A percentile compares a stretch with the other conserved stretches of the same genome.
Evolutionary conservation across 108 stramenopile species (phyloP).

Genomic region (Mayamaea pseudoterrestris): DNA sequence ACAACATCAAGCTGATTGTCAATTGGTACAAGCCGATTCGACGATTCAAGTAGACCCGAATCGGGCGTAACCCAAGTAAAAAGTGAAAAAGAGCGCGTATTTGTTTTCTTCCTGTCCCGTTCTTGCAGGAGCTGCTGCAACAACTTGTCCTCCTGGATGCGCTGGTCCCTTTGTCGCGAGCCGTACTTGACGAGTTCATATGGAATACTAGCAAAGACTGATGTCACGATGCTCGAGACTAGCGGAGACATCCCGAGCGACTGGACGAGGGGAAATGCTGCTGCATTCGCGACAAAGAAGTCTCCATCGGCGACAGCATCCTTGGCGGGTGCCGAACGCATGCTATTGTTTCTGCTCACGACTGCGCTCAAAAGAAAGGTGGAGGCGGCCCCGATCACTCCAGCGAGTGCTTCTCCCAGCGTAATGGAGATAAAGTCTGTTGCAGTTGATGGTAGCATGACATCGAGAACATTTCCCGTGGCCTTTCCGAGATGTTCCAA

Average conservation of each 20-base stretch:
- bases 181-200: slow-evolving; percentile 48
- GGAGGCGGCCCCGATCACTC: slow-evolving; percentile 36
- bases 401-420: slow-evolving; percentile 62
- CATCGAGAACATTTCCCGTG: slow-evolving; percentile 31
- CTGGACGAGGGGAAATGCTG: slow-evolving; percentile 36
- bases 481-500: slow-evolving; percentile 15
- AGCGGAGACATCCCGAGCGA: slow-evolving; percentile 46
- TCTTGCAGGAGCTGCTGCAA: slow-evolving; percentile 26
- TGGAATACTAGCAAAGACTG: slow-evolving; percentile 45
- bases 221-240: slow-evolving; percentile 35
- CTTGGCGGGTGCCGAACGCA: not conserved
- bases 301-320: slow-evolving; percentile 65
- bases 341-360: not conserved
- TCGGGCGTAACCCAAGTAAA: not conserved
- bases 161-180: slow-evolving; percentile 17
- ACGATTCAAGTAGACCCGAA: not conserved
- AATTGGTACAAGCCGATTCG: slow-evolving; percentile 1
- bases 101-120: slow-evolving; percentile 20
- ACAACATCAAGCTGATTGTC: slow-evolving; percentile 19
- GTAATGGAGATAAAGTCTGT: slow-evolving; percentile 54
- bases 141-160: slow-evolving; percentile 18
- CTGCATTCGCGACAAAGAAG: slow-evolving; percentile 59
- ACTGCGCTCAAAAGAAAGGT: not conserved
- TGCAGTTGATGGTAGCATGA: slow-evolving; percentile 41
- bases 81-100: not conserved